Evolutionary conservation across 2,329 filamentous ascomycete species (phyloP).

Genomic region (Colletotrichum sp.): DNA sequence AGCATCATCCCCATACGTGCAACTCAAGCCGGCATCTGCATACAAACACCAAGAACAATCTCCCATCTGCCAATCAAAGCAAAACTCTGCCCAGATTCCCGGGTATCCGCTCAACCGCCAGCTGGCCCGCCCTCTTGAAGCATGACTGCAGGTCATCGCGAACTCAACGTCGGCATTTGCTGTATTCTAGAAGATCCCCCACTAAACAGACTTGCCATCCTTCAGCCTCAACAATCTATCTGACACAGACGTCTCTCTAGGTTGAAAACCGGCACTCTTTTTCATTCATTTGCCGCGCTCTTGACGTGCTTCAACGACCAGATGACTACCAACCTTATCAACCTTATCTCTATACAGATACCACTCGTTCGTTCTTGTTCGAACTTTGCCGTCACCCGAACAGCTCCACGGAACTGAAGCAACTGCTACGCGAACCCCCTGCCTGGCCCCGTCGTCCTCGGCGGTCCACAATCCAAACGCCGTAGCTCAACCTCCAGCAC

Average conservation of each 20-base stretch:
- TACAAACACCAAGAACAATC: not conserved
- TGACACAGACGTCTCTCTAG: not conserved
- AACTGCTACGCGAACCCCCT: not conserved
- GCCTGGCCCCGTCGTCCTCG: not conserved
- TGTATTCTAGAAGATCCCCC: not conserved
- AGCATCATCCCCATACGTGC: not conserved
- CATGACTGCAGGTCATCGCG: not conserved
- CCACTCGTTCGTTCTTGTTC: not conserved
- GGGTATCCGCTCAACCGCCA: not conserved
- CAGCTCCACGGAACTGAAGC: not conserved
- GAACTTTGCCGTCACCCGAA: not conserved
- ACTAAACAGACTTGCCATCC: not conserved
- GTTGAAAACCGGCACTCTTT: not conserved
- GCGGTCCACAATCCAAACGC: not conserved
- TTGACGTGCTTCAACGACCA: not conserved
- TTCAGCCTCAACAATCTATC: not conserved
- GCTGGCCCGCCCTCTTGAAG: not conserved
- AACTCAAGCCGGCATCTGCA: slow-evolving; percentile 3
- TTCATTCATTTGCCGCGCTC: not conserved
- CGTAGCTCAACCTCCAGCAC: not conserved
- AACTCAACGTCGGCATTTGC: not conserved
- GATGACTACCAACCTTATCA: not conserved
- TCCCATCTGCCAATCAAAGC: not conserved
- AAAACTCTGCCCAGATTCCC: not conserved
- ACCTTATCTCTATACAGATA: not conserved